Conservation (phyloP, 176 grass and related monocot species). For the Hordeum vulgare region MorexV3_pseudomolecules_assembly NC_058524.1:450131196-450131695, state of each 20-base stretch:
- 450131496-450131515: conserved; percentile 47
- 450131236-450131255: too few species aligned
- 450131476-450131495: conserved; percentile 13
- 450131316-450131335: neutral
- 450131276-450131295: too few species aligned
- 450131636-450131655: conserved; percentile 74
- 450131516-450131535: conserved; percentile 50
- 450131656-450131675: conserved; percentile 61
- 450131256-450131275: too few species aligned
- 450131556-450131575: conserved; percentile 50
- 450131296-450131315: neutral
- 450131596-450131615: conserved; percentile 48
- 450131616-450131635: conserved; percentile 55
- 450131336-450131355: neutral
- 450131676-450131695: conserved; percentile 91
- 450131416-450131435: neutral
- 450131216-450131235: too few species aligned
- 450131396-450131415: conserved; percentile 14
- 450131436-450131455: conserved; percentile 16
- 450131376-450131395: neutral
- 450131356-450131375: neutral
- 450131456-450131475: conserved; percentile 19
- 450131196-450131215: too few species aligned
- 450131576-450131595: conserved; percentile 32
- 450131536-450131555: conserved; percentile 5